Conservation (phyloP, 2,329 filamentous ascomycete species). For the Neurospora sp. region DNA sequence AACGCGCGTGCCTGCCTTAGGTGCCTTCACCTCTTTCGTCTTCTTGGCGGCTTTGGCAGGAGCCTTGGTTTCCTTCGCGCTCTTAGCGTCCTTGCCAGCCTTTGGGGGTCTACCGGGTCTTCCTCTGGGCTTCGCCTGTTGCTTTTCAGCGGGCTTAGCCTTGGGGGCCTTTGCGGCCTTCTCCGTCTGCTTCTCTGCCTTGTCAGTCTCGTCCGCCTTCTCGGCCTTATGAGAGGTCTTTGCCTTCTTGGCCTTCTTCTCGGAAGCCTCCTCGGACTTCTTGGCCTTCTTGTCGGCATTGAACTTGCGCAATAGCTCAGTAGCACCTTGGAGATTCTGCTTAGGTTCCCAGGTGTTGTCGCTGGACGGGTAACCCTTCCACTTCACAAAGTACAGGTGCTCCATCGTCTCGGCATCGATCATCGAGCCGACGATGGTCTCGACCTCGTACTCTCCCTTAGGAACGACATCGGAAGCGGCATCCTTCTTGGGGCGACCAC, state of each 20-base stretch:
- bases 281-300: constrained; percentile 20
- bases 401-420: constrained; percentile 28
- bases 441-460: constrained; percentile 34
- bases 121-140: not conserved
- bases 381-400: constrained; percentile 41
- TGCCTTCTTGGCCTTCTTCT: constrained; percentile 8
- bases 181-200: not conserved
- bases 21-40: constrained; percentile 1
- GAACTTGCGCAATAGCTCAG: constrained; percentile 26
- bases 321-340: constrained; percentile 31
- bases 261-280: constrained; percentile 1
- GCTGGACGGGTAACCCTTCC: constrained; percentile 35
- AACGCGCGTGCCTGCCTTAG: constrained; percentile 4
- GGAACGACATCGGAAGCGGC: constrained; percentile 8
- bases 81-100: not conserved
- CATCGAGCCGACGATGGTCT: constrained; percentile 32
- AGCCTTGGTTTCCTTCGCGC: constrained; percentile 1
- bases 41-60: constrained; percentile 9
- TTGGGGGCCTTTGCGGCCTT: constrained; percentile 2
- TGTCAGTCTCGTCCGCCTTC: not conserved
- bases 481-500: constrained; percentile 10
- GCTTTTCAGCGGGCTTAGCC: not conserved
- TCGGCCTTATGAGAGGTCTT: not conserved
- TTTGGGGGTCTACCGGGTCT: not conserved
- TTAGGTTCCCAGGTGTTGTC: constrained; percentile 46